phyloP scores from a whole-genome alignment of 192 early-diverging fungal species.

The Thamnidium elegans region DNA sequence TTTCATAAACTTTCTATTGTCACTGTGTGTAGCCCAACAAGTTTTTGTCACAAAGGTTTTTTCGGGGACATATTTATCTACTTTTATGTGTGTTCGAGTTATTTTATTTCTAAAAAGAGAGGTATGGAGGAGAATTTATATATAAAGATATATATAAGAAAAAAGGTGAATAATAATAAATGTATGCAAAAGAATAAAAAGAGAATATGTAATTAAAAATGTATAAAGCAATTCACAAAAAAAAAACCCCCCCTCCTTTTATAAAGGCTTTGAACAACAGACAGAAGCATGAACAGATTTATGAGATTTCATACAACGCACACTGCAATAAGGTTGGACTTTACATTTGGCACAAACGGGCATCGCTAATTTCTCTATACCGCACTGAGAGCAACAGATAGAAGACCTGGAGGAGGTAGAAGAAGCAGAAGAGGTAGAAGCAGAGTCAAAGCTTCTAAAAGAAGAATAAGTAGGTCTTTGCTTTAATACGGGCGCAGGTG shows the following conservation, averaged over 20 bases:
- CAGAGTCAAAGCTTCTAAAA: background rate
- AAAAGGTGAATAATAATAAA: too few relatives aligned
- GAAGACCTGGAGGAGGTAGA: background rate
- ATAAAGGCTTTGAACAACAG: background rate
- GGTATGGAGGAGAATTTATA: too few relatives aligned
- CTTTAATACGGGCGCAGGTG: background rate
- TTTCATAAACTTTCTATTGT: too few relatives aligned
- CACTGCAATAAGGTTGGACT: constrained; percentile 6
- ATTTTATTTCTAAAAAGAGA: too few relatives aligned
- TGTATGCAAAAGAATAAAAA: background rate
- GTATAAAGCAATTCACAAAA: background rate
- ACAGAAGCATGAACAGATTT: background rate
- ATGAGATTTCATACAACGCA: constrained; percentile 20
- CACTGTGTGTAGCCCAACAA: too few relatives aligned
- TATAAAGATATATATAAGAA: too few relatives aligned
- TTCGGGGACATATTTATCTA: too few relatives aligned
- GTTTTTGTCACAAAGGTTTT: too few relatives aligned
- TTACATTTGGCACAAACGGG: constrained; percentile 25
- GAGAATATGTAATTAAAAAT: background rate
- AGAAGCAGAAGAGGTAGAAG: constrained; percentile 7
- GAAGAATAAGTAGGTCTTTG: background rate
- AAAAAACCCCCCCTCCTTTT: background rate
- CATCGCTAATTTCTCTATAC: constrained; percentile 11
- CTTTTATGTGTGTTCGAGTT: too few relatives aligned
- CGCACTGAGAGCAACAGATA: constrained; percentile 6